Evolutionary conservation across 768 basidiomycete genomes (phyloP).

Genomic region (Lactarius vividus): DNA sequence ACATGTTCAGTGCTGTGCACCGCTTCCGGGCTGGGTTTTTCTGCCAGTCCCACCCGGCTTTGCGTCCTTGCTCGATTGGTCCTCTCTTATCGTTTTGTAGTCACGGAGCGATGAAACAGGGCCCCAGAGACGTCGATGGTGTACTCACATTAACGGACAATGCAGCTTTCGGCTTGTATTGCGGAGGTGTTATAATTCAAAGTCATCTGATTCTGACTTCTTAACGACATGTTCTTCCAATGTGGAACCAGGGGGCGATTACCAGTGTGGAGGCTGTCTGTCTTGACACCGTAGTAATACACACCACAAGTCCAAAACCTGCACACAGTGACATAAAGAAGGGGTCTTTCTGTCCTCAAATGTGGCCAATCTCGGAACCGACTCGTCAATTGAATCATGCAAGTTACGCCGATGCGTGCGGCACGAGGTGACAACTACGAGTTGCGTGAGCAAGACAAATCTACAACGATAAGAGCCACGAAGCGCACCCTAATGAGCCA

Average conservation of each 20-base stretch:
- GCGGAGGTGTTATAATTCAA: not conserved
- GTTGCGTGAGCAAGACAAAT: not conserved
- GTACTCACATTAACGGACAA: not conserved
- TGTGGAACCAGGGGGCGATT: not conserved
- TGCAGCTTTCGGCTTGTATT: not conserved
- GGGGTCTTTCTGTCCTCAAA: not conserved
- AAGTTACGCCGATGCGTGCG: slow-evolving; percentile 7
- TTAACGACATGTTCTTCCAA: not conserved
- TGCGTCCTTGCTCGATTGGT: not conserved
- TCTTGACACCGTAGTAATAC: slow-evolving; percentile 9
- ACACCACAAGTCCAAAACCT: not conserved
- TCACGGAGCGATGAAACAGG: not conserved
- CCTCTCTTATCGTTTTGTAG: not conserved
- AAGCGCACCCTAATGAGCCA: slow-evolving; percentile 69
- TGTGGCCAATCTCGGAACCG: not conserved
- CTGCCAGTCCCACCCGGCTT: not conserved
- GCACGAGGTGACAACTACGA: slow-evolving; percentile 25
- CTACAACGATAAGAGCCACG: not conserved
- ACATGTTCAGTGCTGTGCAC: too few relatives aligned
- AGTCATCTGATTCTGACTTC: not conserved
- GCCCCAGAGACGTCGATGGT: not conserved
- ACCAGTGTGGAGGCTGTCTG: not conserved
- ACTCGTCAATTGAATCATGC: not conserved
- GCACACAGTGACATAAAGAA: not conserved
- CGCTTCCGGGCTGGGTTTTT: not conserved